Evolutionary conservation across 2,329 filamentous ascomycete genomes (phyloP), one percentile per base, ranked within the genome.

Genomic region (Aureobasidium sp.): DNA sequence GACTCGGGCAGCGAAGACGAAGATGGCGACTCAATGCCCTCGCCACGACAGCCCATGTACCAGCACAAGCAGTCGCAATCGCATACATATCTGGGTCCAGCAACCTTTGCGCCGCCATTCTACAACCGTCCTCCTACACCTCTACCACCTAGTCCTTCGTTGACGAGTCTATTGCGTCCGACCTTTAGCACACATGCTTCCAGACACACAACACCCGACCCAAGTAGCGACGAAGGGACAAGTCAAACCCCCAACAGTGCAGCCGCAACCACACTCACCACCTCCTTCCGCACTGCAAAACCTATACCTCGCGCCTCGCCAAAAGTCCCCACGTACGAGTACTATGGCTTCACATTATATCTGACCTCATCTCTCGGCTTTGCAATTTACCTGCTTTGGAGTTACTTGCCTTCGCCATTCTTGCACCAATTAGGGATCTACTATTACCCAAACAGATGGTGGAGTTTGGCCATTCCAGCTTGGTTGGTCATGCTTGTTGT

Each of bases 361-460:
- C 83, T 99, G 42, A 90, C 93, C 71, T 92, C 88, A 65, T 90
- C 87, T 26, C 80, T 94, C 57, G 86, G 86, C 1, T 97, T 97
- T 73, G 79, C 86, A 13, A 82, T 87, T 65, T 88, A 88, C 72
- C 75, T 88, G 26, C 78, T 88, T 12, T 97, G 92, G 94, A 89
- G 89, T 15, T 97, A 94, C 76, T 85, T 97, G 6, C 94, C 94
- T 0, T 90, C 89, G 27, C 91, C 92, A 0, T 91, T 97, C 73
- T 82, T 99, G 47, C 91, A 96, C 73, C 90, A 90, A 63, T 83
- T 99, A 62, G 93, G 94, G 23, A 96, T 99, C 63, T 87, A 91
- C 77, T 97, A 97, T 80, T 99, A 97, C 70, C 94, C 94, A 1
- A 91, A 97, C 74, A 86, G 94, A 52, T 99, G 94, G 94, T 99